Evolutionary conservation across 2,329 filamentous ascomycete species (phyloP).

Genomic region (Dactylellina haptotyla): DNA sequence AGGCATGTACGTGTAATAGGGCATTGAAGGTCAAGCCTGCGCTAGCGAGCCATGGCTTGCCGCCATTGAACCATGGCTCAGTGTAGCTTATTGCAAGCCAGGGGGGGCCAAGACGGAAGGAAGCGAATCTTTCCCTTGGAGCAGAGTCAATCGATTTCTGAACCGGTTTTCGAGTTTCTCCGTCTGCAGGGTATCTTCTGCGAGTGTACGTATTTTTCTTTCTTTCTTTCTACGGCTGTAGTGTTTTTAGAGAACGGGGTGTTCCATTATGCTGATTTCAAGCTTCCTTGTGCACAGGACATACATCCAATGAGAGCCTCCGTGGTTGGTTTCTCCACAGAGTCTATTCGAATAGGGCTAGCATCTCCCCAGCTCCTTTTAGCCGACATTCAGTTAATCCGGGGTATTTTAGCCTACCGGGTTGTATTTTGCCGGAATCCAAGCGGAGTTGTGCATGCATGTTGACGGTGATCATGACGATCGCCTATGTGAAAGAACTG

Average conservation of each 20-base stretch:
- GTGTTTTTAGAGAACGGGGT: neutral
- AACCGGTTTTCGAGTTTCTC: conserved; percentile 7
- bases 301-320: no score
- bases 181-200: neutral
- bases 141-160: neutral
- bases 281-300: no score
- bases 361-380: neutral
- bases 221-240: neutral
- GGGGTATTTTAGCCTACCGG: conserved; percentile 13
- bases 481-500: neutral
- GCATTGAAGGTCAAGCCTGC: no score
- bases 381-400: neutral
- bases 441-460: neutral
- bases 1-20: neutral
- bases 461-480: neutral
- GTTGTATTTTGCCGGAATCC: conserved; percentile 10
- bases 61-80: neutral
- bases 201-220: neutral
- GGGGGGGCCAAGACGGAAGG: neutral
- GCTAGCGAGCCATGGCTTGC: no score
- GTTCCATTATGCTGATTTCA: neutral
- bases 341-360: neutral
- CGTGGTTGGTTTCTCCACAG: neutral
- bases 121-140: conserved; percentile 5
- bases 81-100: neutral